Percentiles rank a stretch among this genome's conserved stretches.
Conservation (phyloP, 2,329 filamentous ascomycete genomes). For the Plenodomus tracheiphilus region DNA sequence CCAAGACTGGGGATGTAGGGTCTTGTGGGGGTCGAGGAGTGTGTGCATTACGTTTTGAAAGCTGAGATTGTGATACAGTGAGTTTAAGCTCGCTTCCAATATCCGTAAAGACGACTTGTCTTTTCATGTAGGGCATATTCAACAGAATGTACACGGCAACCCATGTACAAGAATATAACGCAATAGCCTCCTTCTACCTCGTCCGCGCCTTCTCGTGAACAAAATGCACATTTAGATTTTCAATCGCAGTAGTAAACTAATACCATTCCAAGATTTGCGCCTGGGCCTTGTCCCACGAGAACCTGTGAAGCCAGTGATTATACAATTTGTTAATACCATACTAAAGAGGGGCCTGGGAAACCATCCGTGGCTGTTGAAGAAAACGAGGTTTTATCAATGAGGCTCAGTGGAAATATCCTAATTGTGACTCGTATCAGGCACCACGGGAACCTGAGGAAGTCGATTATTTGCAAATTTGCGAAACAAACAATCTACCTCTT, state of each 20-base stretch:
- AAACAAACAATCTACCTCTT: conserved; percentile 43
- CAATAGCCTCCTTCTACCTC: conserved; percentile 44
- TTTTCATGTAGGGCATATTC: conserved; percentile 31
- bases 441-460: conserved; percentile 37
- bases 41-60: conserved; percentile 43
- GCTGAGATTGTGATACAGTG: not conserved
- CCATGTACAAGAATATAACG: conserved; percentile 50
- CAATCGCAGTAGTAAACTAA: conserved; percentile 43
- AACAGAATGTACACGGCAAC: conserved; percentile 52
- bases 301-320: conserved; percentile 39
- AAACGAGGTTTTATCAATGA: too few species aligned
- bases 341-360: conserved; percentile 21
- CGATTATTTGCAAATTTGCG: conserved; percentile 42
- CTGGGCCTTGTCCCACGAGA: conserved; percentile 39
- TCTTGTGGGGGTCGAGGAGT: conserved; percentile 35
- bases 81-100: too few species aligned
- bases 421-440: conserved; percentile 40
- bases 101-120: too few species aligned
- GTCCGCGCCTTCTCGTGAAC: conserved; percentile 39
- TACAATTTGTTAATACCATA: conserved; percentile 43
- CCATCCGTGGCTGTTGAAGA: too few species aligned
- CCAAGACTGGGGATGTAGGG: conserved; percentile 50
- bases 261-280: conserved; percentile 37
- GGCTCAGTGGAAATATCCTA: conserved; percentile 27
- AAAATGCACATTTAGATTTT: conserved; percentile 45